Evolutionary conservation across 2,329 filamentous ascomycete genomes (phyloP).

Genomic region (Xylariaceae sp.): DNA sequence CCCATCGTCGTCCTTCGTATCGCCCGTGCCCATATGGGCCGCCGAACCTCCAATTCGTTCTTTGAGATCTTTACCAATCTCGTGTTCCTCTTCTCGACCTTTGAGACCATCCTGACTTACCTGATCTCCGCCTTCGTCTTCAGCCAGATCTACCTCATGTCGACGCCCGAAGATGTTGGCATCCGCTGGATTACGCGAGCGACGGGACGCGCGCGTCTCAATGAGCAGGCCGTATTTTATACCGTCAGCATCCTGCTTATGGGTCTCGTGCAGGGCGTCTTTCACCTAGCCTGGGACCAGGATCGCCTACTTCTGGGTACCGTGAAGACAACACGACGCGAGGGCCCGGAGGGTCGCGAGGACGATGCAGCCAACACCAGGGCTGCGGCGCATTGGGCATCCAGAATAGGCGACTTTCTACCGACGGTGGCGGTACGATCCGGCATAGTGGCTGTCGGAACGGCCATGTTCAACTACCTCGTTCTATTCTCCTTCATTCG

Average conservation of each 20-base stretch:
- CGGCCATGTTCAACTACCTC: slow-evolving; percentile 42
- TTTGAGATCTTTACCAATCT: slow-evolving; percentile 58
- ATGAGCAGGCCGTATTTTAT: slow-evolving; percentile 81
- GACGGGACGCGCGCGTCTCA: slow-evolving; percentile 65
- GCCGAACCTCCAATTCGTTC: slow-evolving; percentile 64
- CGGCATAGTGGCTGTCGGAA: slow-evolving; percentile 31
- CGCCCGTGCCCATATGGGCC: slow-evolving; percentile 70
- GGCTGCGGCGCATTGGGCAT: slow-evolving; percentile 17
- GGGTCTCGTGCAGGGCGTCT: slow-evolving; percentile 61
- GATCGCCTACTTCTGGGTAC: slow-evolving; percentile 57
- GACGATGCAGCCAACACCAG: background rate
- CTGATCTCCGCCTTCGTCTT: slow-evolving; percentile 72
- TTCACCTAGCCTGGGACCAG: slow-evolving; percentile 68
- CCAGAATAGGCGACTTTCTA: slow-evolving; percentile 41
- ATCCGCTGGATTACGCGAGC: slow-evolving; percentile 69
- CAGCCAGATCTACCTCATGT: slow-evolving; percentile 75
- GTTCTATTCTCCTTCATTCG: slow-evolving; percentile 62
- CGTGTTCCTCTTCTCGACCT: slow-evolving; percentile 53
- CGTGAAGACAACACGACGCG: slow-evolving; percentile 28
- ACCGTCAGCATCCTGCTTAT: slow-evolving; percentile 64
- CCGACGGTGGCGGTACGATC: slow-evolving; percentile 27
- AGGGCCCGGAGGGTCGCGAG: slow-evolving; percentile 18
- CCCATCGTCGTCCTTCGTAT: slow-evolving; percentile 80
- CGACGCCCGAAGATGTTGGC: slow-evolving; percentile 52
- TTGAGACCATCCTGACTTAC: slow-evolving; percentile 73